These are phyloP conservation scores for Diutina rugosa DNA, from an alignment of 1,139 yeast genomes.

Conservation along the genomic window DNA sequence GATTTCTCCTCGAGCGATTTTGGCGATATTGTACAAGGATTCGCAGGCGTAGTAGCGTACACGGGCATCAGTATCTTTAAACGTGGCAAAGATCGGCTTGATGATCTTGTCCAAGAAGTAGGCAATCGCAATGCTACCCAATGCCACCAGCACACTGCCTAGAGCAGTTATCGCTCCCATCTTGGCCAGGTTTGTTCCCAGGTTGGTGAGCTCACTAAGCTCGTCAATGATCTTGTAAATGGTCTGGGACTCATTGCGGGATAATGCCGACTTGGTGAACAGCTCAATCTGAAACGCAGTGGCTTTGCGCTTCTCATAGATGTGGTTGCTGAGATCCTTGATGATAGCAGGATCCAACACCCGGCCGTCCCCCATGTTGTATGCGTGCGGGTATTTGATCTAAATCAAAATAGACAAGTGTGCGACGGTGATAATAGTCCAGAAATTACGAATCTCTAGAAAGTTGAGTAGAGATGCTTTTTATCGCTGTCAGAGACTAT, in stretches of 20 bases:
- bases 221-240: slow-evolving; percentile 56
- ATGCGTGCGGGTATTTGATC: not conserved
- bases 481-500: no score
- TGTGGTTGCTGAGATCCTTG: slow-evolving; percentile 78
- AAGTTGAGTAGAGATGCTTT: no score
- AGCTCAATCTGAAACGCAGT: slow-evolving; percentile 87
- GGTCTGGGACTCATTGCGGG: slow-evolving; percentile 52
- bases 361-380: slow-evolving; percentile 10
- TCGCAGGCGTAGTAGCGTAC: slow-evolving; percentile 97
- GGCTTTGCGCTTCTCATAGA: slow-evolving; percentile 87
- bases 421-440: not conserved
- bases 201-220: slow-evolving; percentile 27
- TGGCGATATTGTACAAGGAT: slow-evolving; percentile 88
- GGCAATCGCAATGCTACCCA: slow-evolving; percentile 37
- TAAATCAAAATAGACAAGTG: not conserved
- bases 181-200: slow-evolving; percentile 30
- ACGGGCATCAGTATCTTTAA: slow-evolving; percentile 92
- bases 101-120: slow-evolving; percentile 73
- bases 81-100: slow-evolving; percentile 90
- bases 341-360: slow-evolving; percentile 39
- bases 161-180: slow-evolving; percentile 41
- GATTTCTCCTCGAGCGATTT: slow-evolving; percentile 93
- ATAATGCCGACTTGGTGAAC: slow-evolving; percentile 54
- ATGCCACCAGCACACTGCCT: slow-evolving; percentile 36
- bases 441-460: no score